Conservation (phyloP, 805 yeast genomes). For the Candida multigemmis region DNA sequence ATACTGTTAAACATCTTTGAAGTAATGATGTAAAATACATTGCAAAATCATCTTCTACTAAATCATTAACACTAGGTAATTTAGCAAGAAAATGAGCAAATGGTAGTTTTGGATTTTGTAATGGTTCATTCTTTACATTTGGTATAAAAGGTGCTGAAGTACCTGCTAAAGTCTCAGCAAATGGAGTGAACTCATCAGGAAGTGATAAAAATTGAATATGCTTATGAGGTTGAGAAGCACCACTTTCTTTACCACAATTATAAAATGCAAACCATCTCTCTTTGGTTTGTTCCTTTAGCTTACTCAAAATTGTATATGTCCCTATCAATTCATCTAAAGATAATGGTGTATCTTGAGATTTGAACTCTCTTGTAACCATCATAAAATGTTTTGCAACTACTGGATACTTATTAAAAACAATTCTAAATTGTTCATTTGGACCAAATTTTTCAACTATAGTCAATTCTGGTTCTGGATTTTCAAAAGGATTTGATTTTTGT, state of each 20-base stretch:
- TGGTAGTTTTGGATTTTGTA: conserved; percentile 51
- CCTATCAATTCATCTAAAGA: conserved; percentile 61
- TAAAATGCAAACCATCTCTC: conserved; percentile 70
- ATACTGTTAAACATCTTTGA: conserved; percentile 60
- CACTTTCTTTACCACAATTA: conserved; percentile 82
- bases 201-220: conserved; percentile 80
- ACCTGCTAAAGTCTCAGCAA: conserved; percentile 40
- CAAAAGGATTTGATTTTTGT: conserved; percentile 59
- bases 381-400: conserved; percentile 72
- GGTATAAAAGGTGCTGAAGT: conserved; percentile 48
- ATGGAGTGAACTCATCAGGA: conserved; percentile 49
- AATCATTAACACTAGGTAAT: conserved; percentile 29
- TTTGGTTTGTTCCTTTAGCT: conserved; percentile 32
- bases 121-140: conserved; percentile 40
- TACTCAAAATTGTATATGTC: conserved; percentile 44
- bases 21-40: conserved; percentile 65
- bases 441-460: conserved; percentile 49
- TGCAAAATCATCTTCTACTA: conserved; percentile 50
- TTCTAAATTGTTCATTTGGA: conserved; percentile 40
- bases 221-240: conserved; percentile 92
- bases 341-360: conserved; percentile 64
- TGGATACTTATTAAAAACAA: conserved; percentile 83
- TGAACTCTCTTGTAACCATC: conserved; percentile 66
- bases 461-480: conserved; percentile 67
- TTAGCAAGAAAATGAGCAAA: conserved; percentile 82